phyloP scores from a whole-genome alignment of 805 yeast genomes.

The Millerozyma acaciae region DNA sequence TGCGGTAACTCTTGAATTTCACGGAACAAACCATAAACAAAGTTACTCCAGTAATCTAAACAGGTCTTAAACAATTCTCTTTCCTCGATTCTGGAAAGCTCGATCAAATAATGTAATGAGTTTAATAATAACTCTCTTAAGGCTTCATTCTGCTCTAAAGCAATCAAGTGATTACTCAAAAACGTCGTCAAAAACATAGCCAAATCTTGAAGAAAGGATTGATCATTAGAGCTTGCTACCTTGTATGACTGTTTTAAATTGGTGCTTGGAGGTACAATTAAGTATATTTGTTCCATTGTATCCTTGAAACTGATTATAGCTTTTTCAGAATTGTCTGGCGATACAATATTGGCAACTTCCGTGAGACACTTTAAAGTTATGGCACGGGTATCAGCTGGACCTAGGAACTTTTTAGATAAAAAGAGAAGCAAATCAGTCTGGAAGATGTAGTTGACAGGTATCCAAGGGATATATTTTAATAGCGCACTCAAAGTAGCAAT shows the following conservation, averaged over 20 bases:
- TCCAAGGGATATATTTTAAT: constrained; percentile 88
- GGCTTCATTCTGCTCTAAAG: constrained; percentile 57
- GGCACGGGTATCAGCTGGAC: constrained; percentile 75
- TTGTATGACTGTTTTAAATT: constrained; percentile 71
- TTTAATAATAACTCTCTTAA: constrained; percentile 58
- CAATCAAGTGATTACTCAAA: constrained; percentile 64
- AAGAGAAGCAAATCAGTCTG: constrained; percentile 77
- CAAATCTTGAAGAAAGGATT: constrained; percentile 90
- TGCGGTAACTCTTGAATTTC: constrained; percentile 82
- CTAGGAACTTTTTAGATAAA: constrained; percentile 71
- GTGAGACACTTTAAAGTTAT: constrained; percentile 88
- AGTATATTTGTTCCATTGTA: constrained; percentile 65
- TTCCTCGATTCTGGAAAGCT: constrained; percentile 86
- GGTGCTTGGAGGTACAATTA: constrained; percentile 67
- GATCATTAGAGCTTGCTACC: constrained; percentile 76
- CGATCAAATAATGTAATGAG: constrained; percentile 77
- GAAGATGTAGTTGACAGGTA: constrained; percentile 84
- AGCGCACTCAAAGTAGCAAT: constrained; percentile 80
- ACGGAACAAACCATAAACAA: constrained; percentile 76
- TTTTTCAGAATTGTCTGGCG: constrained; percentile 50
- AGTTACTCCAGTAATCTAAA: constrained; percentile 87
- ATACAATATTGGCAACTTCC: constrained; percentile 72
- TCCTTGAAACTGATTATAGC: constrained; percentile 67
- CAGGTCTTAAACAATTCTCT: constrained; percentile 94
- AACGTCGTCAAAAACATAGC: constrained; percentile 90